Evolutionary conservation across 2,329 filamentous ascomycete species (phyloP), one percentile per base, ranked within the genome.

Genomic region (Penicillium sp.): DNA sequence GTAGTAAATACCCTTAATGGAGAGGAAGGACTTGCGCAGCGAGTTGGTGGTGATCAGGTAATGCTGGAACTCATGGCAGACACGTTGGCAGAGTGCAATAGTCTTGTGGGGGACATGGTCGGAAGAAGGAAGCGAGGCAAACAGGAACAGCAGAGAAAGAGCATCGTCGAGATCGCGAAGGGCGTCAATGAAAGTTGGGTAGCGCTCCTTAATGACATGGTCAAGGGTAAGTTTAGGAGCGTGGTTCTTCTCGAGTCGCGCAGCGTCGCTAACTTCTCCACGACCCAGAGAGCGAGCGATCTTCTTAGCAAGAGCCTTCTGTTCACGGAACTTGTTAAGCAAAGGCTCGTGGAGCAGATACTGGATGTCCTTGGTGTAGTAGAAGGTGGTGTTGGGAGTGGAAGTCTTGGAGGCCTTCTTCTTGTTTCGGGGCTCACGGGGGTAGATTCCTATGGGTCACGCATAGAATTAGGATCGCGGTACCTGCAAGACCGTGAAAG

Each of bases 1-100:
- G 80, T 98, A 99, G 82, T 99, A 99, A 73, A 99, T 98, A 64
- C 95, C 95, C 84, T 99, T 99, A 80, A 99, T 98, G 1, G 93
- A 97, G 67, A 99, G 81, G 82, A 99, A 99, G 0, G 93, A 97
- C 82, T 97, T 98, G 73, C 92, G 90, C 70, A 99, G 82, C 71
- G 91, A 93, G 79, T 96, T 88, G 45, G 94, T 96, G 51, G 89
- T 86, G 74, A 99, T 99, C 65, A 99, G 85, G 79, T 97, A 99
- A 82, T 98, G 95, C 80, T 98, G 91, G 78, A 99, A 99, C 81
- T 99, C 95, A 77, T 94, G 89, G 71, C 90, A 94, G 57, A 99
- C 82, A 58, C 92, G 89, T 81, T 98, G 93, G 82, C 95, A 99
- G 66, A 93, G 89, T 56, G 93, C 91, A 76, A 99, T 93, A 79